Evolutionary conservation across 257 asterid genomes (phyloP).

Genomic region (Petunia secreta): DNA sequence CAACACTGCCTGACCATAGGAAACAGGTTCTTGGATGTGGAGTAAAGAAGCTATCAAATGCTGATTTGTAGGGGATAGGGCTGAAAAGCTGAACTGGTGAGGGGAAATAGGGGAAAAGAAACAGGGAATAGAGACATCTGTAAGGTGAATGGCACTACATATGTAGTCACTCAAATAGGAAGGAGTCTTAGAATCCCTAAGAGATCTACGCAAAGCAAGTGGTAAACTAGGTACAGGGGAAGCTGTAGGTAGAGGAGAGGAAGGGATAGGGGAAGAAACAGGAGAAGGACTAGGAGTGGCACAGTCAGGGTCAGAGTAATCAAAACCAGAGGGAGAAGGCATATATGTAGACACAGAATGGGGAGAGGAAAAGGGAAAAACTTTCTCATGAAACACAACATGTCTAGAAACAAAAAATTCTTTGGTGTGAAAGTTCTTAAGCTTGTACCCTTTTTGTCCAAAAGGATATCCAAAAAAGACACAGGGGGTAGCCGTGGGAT

Average conservation of each 20-base stretch:
- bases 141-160: not conserved
- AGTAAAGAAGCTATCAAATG: not conserved
- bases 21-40: not conserved
- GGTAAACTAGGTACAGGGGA: no score
- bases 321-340: no score
- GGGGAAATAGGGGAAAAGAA: not conserved
- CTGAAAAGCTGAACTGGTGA: rapidly evolving
- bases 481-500: not conserved
- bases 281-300: no score
- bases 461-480: not conserved
- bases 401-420: not conserved
- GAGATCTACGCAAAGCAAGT: not conserved
- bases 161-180: not conserved
- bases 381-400: not conserved
- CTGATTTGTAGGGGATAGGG: not conserved
- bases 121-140: not conserved
- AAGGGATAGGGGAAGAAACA: rapidly evolving
- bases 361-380: not conserved
- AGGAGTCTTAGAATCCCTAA: not conserved
- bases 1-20: not conserved
- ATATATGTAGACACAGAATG: not conserved
- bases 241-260: no score
- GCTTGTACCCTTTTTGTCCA: not conserved
- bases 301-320: not conserved
- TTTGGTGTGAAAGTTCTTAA: not conserved